A percentile compares a stretch with the other conserved stretches of the same genome.
These are phyloP conservation scores for Pezicula carpinea DNA, from an alignment of 2,329 filamentous ascomycete species.

Conservation along the genomic window DNA sequence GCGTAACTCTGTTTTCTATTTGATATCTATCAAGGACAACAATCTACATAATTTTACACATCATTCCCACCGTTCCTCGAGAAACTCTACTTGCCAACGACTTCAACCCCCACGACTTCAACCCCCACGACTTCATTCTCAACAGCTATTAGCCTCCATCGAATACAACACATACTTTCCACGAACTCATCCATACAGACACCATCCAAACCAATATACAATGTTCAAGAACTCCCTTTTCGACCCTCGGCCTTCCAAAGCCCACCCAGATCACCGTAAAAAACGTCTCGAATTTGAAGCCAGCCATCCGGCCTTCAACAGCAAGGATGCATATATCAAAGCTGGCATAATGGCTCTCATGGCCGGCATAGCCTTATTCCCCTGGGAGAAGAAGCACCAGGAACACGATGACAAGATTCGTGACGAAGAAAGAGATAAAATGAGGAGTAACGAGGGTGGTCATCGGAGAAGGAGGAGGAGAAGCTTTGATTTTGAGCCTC, in stretches of 20 bases:
- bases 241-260: constrained; percentile 33
- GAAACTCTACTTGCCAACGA: no score
- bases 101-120: no score
- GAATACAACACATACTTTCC: no score
- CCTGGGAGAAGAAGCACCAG: constrained; percentile 9
- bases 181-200: no score
- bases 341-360: constrained; percentile 8
- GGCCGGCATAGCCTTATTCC: constrained; percentile 7
- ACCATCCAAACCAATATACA: no score
- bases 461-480: background rate
- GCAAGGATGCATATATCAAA: constrained; percentile 11
- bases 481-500: background rate
- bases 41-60: no score
- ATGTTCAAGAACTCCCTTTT: background rate
- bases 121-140: no score
- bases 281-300: constrained; percentile 36
- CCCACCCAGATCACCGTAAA: constrained; percentile 33
- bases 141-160: no score
- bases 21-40: no score
- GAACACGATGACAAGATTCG: constrained; percentile 5
- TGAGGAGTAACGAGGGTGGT: no score
- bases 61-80: no score
- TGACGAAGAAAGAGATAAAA: background rate
- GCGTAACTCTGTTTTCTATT: no score
- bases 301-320: constrained; percentile 31